A percentile compares a stretch with the other conserved stretches of the same genome.
Evolutionary conservation across 768 basidiomycete species (phyloP).

Genomic region (Amanita rubescens): DNA sequence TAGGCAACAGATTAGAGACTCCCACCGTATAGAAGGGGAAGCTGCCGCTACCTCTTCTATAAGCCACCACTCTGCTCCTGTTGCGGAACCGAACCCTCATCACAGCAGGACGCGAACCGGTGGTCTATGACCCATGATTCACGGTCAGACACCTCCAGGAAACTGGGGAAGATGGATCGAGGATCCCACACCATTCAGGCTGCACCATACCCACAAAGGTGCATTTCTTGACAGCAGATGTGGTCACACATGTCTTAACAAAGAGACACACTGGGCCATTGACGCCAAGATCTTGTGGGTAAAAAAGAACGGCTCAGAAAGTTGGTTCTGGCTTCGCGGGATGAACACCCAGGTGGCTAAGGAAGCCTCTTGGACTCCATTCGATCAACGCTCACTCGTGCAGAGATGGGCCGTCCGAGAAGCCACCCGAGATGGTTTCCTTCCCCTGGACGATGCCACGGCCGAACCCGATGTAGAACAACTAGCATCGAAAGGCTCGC

Average conservation of each 20-base stretch:
- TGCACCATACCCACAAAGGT: background rate
- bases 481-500: background rate
- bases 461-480: background rate
- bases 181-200: background rate
- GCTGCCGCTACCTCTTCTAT: too few species aligned
- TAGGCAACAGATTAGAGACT: too few species aligned
- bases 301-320: background rate
- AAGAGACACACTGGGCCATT: background rate
- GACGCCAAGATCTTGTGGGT: background rate
- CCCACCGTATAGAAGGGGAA: too few species aligned
- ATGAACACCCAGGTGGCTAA: background rate
- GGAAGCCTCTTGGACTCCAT: background rate
- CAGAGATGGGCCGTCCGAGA: background rate
- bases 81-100: too few species aligned
- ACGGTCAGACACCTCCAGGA: too few species aligned
- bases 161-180: background rate
- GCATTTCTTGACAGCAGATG: background rate
- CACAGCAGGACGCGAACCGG: too few species aligned
- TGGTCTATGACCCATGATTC: too few species aligned
- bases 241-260: background rate
- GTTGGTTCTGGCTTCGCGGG: background rate
- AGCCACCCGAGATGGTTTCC: background rate
- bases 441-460: background rate
- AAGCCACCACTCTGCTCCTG: too few species aligned
- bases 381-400: background rate